Conservation (phyloP, 164 flowering plant species). For the Platanus orientalis region DNA sequence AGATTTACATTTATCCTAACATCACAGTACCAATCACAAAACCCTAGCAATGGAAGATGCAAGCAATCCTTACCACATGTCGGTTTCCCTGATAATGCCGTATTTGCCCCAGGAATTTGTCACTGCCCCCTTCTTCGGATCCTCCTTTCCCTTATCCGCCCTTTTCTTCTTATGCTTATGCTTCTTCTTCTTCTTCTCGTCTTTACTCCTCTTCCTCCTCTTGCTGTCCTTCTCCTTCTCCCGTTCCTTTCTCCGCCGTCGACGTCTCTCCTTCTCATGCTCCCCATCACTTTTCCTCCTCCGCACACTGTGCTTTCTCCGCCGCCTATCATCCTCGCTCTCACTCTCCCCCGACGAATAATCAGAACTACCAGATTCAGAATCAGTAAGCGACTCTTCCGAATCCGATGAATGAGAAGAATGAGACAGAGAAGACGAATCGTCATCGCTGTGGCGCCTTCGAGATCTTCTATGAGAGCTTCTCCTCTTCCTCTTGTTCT, state of each 20-base stretch:
- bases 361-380: slow-evolving; percentile 18
- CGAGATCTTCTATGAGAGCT: slow-evolving; percentile 14
- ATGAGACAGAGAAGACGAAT: slow-evolving; percentile 9
- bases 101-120: slow-evolving; percentile 91
- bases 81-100: slow-evolving; percentile 80
- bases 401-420: slow-evolving; percentile 14
- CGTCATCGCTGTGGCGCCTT: slow-evolving; percentile 14
- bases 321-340: slow-evolving; percentile 17
- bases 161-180: slow-evolving; percentile 30
- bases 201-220: slow-evolving; percentile 19
- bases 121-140: slow-evolving; percentile 67
- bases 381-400: slow-evolving; percentile 13
- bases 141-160: slow-evolving; percentile 47
- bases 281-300: slow-evolving; percentile 23
- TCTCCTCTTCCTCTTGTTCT: slow-evolving; percentile 6
- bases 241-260: slow-evolving; percentile 17
- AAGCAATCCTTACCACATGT: slow-evolving; percentile 71
- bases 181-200: slow-evolving; percentile 19
- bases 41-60: neutral
- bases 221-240: slow-evolving; percentile 21
- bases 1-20: neutral
- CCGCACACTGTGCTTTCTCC: slow-evolving; percentile 19
- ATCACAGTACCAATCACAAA: slow-evolving; percentile 7
- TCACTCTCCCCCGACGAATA: slow-evolving; percentile 12
- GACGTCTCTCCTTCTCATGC: slow-evolving; percentile 26